Percentiles rank a stretch among this genome's conserved stretches.
phyloP scores from a whole-genome alignment of 2,329 filamentous ascomycete genomes.

The Paramyrothecium roridum region DNA sequence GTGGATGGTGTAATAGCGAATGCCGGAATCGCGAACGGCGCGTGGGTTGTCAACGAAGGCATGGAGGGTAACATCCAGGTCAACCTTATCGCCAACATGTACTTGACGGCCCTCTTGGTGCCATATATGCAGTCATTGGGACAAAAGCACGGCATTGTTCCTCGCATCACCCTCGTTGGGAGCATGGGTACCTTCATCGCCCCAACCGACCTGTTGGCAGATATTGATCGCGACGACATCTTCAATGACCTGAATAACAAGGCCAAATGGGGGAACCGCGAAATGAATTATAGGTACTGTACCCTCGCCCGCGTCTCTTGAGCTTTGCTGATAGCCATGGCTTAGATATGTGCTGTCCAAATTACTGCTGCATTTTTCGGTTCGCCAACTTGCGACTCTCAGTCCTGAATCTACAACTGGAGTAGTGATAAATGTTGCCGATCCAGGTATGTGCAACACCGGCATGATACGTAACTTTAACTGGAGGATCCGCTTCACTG shows the following conservation, averaged over 20 bases:
- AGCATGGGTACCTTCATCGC: slow-evolving; percentile 6
- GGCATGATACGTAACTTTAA: slow-evolving; percentile 4
- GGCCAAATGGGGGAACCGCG: not conserved
- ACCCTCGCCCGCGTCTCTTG: not conserved
- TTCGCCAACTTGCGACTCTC: slow-evolving; percentile 20
- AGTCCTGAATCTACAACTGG: slow-evolving; percentile 20
- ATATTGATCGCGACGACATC: slow-evolving; percentile 6
- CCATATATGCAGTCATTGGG: slow-evolving; percentile 36
- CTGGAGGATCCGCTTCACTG: too few species aligned
- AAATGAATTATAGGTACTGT: not conserved
- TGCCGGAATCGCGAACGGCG: slow-evolving; percentile 20
- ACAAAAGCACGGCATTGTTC: slow-evolving; percentile 22
- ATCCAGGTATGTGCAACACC: slow-evolving; percentile 25
- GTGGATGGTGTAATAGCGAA: slow-evolving; percentile 42
- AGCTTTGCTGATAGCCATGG: not conserved
- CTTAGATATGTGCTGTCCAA: slow-evolving; percentile 22
- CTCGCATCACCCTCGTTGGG: slow-evolving; percentile 31
- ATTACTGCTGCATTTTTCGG: slow-evolving; percentile 19
- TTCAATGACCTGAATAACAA: not conserved
- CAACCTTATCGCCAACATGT: slow-evolving; percentile 43
- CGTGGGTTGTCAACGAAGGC: slow-evolving; percentile 28
- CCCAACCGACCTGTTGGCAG: slow-evolving; percentile 2
- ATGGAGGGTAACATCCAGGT: slow-evolving; percentile 40
- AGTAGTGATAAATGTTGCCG: slow-evolving; percentile 25
- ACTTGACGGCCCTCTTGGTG: slow-evolving; percentile 39